Evolutionary conservation across 2,329 filamentous ascomycete genomes (phyloP).

Genomic region (Xylariaceae sp.): DNA sequence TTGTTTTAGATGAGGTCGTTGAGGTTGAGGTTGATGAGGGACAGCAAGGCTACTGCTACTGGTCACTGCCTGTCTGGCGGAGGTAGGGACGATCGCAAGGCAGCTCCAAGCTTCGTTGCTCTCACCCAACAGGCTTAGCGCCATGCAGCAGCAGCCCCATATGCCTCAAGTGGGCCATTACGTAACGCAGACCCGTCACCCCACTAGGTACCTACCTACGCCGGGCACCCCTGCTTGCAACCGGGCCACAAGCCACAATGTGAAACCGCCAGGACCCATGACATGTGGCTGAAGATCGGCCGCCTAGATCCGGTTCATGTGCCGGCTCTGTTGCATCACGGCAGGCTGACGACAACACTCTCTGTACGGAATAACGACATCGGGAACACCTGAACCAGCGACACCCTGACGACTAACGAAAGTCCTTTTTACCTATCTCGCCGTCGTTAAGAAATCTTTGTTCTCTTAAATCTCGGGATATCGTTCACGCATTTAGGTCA

Average conservation of each 20-base stretch:
- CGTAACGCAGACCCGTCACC: neutral
- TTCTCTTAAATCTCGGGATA: neutral
- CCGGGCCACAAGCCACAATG: constrained; percentile 13
- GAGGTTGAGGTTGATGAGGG: constrained; percentile 13
- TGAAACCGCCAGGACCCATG: neutral
- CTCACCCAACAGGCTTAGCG: constrained; percentile 26
- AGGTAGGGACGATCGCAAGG: constrained; percentile 24
- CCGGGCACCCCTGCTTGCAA: neutral
- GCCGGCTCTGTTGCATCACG: constrained; percentile 11
- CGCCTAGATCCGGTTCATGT: neutral
- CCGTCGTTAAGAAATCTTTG: neutral
- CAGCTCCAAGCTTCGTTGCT: constrained; percentile 33
- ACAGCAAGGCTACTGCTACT: constrained; percentile 26
- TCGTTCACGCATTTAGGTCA: neutral
- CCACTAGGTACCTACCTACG: neutral
- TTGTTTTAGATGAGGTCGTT: constrained; percentile 17
- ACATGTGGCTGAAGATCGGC: constrained; percentile 26
- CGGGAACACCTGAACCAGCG: neutral
- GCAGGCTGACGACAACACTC: constrained; percentile 27
- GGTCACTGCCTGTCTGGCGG: constrained; percentile 10
- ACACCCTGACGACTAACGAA: neutral
- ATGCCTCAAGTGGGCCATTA: neutral
- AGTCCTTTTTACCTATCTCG: neutral
- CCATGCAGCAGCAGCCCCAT: constrained; percentile 10
- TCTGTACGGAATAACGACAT: neutral